Percentiles rank a stretch among this genome's conserved stretches.
Conservation (phyloP, 768 basidiomycete genomes). For the Pholiota microspora region DNA sequence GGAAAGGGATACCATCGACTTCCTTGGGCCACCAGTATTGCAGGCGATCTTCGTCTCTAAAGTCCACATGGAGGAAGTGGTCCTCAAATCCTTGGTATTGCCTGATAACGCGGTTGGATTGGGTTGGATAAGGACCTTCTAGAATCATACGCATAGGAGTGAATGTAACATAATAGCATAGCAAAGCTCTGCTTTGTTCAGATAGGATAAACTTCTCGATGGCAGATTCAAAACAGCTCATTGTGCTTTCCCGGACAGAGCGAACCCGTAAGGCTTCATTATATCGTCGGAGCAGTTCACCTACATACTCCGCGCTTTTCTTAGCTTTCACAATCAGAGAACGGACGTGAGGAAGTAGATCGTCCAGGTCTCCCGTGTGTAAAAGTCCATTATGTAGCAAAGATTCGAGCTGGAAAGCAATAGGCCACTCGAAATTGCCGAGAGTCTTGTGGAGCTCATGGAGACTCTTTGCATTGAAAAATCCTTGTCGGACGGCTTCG, state of each 20-base stretch:
- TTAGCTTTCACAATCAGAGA: constrained; percentile 32
- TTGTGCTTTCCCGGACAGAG: too few species aligned
- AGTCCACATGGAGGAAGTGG: constrained; percentile 79
- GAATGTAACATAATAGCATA: constrained; percentile 74
- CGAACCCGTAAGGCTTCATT: constrained; percentile 39
- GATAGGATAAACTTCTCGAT: too few species aligned
- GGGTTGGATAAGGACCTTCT: constrained; percentile 73
- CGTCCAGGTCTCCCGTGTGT: constrained; percentile 54
- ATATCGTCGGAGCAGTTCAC: constrained; percentile 55
- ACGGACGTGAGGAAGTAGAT: constrained; percentile 43
- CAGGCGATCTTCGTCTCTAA: constrained; percentile 81
- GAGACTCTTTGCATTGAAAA: constrained; percentile 51
- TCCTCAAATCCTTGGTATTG: constrained; percentile 57
- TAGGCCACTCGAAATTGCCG: constrained; percentile 51
- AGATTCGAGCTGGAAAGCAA: constrained; percentile 78
- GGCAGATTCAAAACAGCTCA: too few species aligned
- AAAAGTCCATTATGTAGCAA: constrained; percentile 62
- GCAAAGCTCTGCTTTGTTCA: too few species aligned
- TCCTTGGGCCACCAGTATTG: constrained; percentile 69
- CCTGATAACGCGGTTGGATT: constrained; percentile 82
- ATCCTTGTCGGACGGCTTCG: constrained; percentile 45
- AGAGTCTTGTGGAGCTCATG: constrained; percentile 43
- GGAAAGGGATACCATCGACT: constrained; percentile 55
- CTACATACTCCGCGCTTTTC: constrained; percentile 28
- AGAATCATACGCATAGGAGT: constrained; percentile 73